Conservation (phyloP, 192 early-diverging fungal species). For the Tieghemiomyces parasiticus region DNA sequence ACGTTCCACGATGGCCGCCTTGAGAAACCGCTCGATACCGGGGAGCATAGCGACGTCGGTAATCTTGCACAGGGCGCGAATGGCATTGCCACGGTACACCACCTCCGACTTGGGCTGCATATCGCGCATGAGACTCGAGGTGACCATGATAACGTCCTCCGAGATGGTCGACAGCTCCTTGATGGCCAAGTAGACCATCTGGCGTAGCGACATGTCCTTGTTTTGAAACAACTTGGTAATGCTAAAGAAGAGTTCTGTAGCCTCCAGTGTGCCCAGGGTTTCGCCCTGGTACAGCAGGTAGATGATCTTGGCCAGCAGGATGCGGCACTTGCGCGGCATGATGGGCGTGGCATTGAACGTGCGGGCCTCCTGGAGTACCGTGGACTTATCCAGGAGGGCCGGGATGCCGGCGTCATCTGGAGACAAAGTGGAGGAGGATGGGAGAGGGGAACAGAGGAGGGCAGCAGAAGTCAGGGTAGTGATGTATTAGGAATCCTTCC, state of each 20-base stretch:
- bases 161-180: conserved; percentile 88
- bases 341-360: conserved; percentile 95
- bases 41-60: conserved; percentile 94
- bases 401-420: conserved; percentile 70
- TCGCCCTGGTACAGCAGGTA: conserved; percentile 86
- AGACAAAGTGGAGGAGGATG: too few relatives aligned
- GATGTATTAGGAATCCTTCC: too few relatives aligned
- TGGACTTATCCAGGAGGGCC: conserved; percentile 81
- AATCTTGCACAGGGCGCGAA: conserved; percentile 88
- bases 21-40: conserved; percentile 90
- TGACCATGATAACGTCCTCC: conserved; percentile 97
- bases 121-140: conserved; percentile 86
- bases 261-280: conserved; percentile 81
- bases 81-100: conserved; percentile 88
- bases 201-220: conserved; percentile 83
- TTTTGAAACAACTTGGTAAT: conserved; percentile 96
- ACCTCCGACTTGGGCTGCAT: conserved; percentile 89
- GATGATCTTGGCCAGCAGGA: conserved; percentile 84
- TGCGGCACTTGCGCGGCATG: conserved; percentile 82
- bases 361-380: conserved; percentile 89
- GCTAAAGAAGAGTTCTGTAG: conserved; percentile 94
- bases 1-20: conserved; percentile 93
- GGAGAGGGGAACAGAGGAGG: too few relatives aligned
- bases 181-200: conserved; percentile 96
- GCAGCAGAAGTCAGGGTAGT: too few relatives aligned